Conservation (phyloP, 441 rosid species). For the Pelargonium cotyledonis region DNA sequence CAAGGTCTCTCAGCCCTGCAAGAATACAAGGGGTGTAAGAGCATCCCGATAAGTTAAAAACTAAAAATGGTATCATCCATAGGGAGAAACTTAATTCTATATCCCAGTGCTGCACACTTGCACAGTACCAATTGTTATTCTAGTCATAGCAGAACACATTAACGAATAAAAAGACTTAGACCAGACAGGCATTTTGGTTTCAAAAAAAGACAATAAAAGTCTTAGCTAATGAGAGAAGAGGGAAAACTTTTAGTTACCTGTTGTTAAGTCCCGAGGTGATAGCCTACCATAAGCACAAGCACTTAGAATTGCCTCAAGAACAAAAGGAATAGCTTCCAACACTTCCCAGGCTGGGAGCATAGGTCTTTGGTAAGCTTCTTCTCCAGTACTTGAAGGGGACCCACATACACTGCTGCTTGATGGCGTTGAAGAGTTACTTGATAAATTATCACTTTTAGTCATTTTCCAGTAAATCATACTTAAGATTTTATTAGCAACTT, state of each 20-base stretch:
- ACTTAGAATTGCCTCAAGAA: conserved; percentile 56
- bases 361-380: conserved; percentile 45
- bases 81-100: background rate
- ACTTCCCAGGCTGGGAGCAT: conserved; percentile 65
- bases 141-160: background rate
- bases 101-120: background rate
- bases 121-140: background rate
- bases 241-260: conserved; percentile 33
- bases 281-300: conserved; percentile 68
- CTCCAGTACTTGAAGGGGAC: conserved; percentile 34
- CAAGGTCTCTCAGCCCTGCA: conserved; percentile 63
- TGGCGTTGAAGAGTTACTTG: conserved; percentile 36
- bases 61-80: background rate
- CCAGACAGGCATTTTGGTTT: conserved; percentile 10
- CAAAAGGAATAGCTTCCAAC: conserved; percentile 61
- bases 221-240: background rate
- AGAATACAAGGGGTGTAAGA: conserved; percentile 10
- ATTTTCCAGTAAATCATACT: conserved; percentile 54
- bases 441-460: conserved; percentile 29
- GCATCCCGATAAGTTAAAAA: background rate
- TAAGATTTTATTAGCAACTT: conserved; percentile 50
- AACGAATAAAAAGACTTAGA: conserved; percentile 4
- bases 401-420: conserved; percentile 32
- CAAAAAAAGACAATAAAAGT: background rate
- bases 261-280: conserved; percentile 58